These are phyloP conservation scores for Paramarasmius palmivorus DNA, from an alignment of 1,284 basidiomycete genomes.

Conservation along the genomic window DNA sequence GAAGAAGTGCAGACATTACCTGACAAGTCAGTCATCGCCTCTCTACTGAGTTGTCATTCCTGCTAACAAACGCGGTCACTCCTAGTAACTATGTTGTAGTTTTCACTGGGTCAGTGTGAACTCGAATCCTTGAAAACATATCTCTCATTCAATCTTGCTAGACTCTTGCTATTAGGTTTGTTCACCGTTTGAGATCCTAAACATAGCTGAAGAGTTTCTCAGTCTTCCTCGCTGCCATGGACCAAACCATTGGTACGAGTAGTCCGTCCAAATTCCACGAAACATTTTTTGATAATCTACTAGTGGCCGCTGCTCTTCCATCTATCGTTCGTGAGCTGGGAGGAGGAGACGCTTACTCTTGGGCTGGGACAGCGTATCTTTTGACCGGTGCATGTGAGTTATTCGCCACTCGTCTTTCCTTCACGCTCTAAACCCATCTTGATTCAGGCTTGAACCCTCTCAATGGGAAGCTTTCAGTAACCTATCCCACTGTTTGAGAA, in stretches of 20 bases:
- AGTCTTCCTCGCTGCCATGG: slow-evolving; percentile 14
- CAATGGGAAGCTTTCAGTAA: slow-evolving; percentile 38
- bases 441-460: slow-evolving; percentile 27
- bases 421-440: background rate
- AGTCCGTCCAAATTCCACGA: background rate
- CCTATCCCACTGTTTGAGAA: background rate
- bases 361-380: slow-evolving; percentile 32
- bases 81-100: background rate
- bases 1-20: slow-evolving; percentile 7
- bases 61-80: background rate
- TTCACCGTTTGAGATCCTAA: background rate
- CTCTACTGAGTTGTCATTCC: background rate
- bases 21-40: background rate
- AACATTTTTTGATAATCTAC: background rate
- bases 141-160: background rate
- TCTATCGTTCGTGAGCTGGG: slow-evolving; percentile 37
- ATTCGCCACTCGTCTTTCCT: background rate
- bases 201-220: too few relatives aligned
- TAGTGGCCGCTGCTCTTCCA: slow-evolving; percentile 35
- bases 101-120: background rate
- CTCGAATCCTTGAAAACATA: background rate
- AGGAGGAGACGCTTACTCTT: slow-evolving; percentile 34
- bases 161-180: background rate
- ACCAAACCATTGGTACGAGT: slow-evolving; percentile 31
- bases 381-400: slow-evolving; percentile 11